Conservation (phyloP, 108 stramenopile genomes). For the Aurantiochytrium sp. region DNA sequence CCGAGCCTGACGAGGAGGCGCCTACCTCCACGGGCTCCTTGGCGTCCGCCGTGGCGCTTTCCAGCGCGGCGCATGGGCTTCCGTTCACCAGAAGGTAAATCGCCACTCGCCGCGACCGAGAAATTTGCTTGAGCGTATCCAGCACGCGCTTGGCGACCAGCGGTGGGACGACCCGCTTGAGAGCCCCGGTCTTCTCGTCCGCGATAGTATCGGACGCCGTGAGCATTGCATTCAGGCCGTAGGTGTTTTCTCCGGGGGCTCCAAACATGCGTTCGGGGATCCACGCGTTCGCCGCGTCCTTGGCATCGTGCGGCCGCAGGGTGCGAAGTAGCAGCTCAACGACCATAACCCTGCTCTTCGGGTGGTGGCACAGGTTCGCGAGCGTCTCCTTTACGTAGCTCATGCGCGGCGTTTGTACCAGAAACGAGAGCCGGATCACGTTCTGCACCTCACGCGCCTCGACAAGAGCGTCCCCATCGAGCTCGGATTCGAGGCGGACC, state of each 20-base stretch:
- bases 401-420: neutral
- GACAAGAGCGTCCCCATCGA: neutral
- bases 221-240: neutral
- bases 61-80: neutral
- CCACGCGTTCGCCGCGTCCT: neutral
- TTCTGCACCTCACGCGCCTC: neutral
- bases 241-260: neutral
- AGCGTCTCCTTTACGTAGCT: neutral
- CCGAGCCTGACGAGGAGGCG: neutral
- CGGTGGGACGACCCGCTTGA: neutral
- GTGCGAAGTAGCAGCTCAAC: neutral
- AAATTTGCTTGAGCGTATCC: neutral
- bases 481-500: neutral
- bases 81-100: neutral
- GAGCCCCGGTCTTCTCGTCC: neutral
- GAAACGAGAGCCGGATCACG: neutral
- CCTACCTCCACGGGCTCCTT: neutral
- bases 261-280: conserved; percentile 19
- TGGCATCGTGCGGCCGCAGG: neutral
- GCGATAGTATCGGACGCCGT: neutral
- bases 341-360: neutral
- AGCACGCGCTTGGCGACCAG: neutral
- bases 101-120: neutral
- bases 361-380: neutral
- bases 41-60: neutral